Base-by-base conservation (phyloP, 768 basidiomycete species). In the Lentinula raphanica region DNA sequence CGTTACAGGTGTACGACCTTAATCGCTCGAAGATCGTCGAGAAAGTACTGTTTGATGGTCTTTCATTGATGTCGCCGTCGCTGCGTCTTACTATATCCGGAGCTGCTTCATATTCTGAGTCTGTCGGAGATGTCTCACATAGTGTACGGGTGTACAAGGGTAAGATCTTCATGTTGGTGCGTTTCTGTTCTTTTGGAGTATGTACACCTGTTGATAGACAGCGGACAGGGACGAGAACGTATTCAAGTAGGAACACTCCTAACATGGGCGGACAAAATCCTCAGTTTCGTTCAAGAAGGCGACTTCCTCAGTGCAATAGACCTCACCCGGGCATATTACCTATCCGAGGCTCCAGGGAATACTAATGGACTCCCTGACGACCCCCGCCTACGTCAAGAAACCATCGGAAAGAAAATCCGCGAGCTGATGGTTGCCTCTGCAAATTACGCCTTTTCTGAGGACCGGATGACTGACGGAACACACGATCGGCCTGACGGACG, bases 201-300 rank as follows among this genome's bases (percentile, higher is more conserved):
- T 57, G 46, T 62, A 44, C 63, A 45, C 15, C 45, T 56, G 48
- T 60, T 27, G 8, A 55, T 50, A 56, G 21, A n/a, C 31, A n/a
- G n/a, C n/a, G 54, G n/a, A 29, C 62, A 90, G 92, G 81, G 83
- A 48, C 78, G 79, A 53, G 76, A 85, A 57, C 82, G 82, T 49
- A 61, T 98, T 1, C 79, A 82, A 67, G 93, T 90, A 2, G 97
- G 94, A 27, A 91, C 89, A 2, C 76, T 98, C 21, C 75, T 94
- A 29, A 92, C 93, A 1, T 99, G 97, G 97, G 93, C 96, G 5
- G 97, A 99, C 69, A 85, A 88, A 44, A 87, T 98, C 23, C 75
- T 99, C 44, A 78, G 84, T 0, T 82, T 87, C 46, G 94, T 98
- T 27, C 82, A 92, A 66, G 78, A 80, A 9, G 94, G 94, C 13